These are phyloP conservation scores for Penicillium rolfsii DNA, from an alignment of 2,329 filamentous ascomycete species.

Conservation along the genomic window DNA sequence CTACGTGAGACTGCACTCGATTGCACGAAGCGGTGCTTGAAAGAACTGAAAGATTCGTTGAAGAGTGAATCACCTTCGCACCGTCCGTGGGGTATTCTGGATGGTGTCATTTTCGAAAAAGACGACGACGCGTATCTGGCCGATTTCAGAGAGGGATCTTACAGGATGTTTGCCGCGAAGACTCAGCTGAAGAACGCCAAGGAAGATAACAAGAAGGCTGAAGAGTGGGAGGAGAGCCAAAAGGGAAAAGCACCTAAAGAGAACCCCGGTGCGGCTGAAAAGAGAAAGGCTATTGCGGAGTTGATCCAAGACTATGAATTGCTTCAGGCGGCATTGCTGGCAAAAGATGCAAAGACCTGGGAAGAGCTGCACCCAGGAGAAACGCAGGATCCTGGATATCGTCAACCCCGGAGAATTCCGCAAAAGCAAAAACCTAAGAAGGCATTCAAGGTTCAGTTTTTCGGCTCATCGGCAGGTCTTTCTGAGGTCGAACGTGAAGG, in stretches of 20 bases:
- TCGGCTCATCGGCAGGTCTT: conserved; percentile 54
- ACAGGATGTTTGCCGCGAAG: conserved; percentile 59
- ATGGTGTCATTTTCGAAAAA: conserved; percentile 30
- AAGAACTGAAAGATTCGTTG: conserved; percentile 54
- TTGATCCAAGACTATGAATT: conserved; percentile 57
- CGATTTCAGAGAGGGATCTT: conserved; percentile 58
- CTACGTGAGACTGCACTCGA: conserved; percentile 59
- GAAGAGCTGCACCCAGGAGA: conserved; percentile 62
- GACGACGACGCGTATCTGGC: conserved; percentile 57
- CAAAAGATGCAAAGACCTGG: conserved; percentile 68
- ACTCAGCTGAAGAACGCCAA: conserved; percentile 45
- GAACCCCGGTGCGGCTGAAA: conserved; percentile 46
- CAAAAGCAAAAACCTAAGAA: conserved; percentile 13
- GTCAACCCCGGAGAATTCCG: conserved; percentile 13
- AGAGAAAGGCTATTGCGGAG: conserved; percentile 58
- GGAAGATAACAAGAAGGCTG: conserved; percentile 42
- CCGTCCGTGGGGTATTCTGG: conserved; percentile 13
- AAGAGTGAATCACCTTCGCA: conserved; percentile 24
- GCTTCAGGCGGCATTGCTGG: conserved; percentile 59
- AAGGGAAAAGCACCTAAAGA: conserved; percentile 13
- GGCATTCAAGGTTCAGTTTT: conserved; percentile 56
- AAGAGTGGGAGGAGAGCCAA: conserved; percentile 28
- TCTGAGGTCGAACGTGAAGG: conserved; percentile 59
- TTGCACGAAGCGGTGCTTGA: conserved; percentile 58
- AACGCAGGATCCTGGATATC: neutral